Base-by-base conservation (phyloP, 225 moss, liverwort and hornwort species). In the Takakia lepidozioides region DNA sequence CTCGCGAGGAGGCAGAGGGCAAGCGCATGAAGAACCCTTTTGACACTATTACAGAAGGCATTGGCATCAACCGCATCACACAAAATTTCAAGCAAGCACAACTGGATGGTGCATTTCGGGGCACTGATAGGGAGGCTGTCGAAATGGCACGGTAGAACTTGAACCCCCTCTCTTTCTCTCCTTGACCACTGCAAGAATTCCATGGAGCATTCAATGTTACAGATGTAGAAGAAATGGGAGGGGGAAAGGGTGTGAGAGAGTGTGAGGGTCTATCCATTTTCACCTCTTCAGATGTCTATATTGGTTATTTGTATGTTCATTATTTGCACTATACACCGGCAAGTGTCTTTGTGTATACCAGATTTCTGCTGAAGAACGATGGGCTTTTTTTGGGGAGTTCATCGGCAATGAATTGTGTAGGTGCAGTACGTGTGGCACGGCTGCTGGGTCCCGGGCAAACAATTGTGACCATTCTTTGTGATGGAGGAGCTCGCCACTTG, bases 111-210 rank as follows among this genome's bases (percentile, higher is more conserved):
- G 98, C 98, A 25, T 91, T 91, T 53, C 85, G 83, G 38, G 98
- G 91, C 21, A 85, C 98, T 57, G 98, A 98, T 60, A 83, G 30
- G 59, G 98, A 91, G 64, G 91, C 98, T 53, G 98, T 98, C 16
- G 98, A 98, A 72, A 98, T 98, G 98, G 85, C 98, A 46, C 80
- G 98, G 95, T 95, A 6, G 60, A n/a, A n/a, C n/a, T n/a, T n/a
- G n/a, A n/a, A n/a, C n/a, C n/a, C n/a, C n/a, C n/a, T n/a, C n/a
- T n/a, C n/a, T n/a, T n/a, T n/a, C n/a, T n/a, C n/a, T n/a, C n/a
- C n/a, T n/a, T n/a, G n/a, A n/a, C n/a, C n/a, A n/a, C n/a, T n/a
- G n/a, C n/a, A n/a, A n/a, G n/a, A n/a, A n/a, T n/a, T n/a, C n/a
- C n/a, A n/a, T n/a, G n/a, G n/a, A n/a, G n/a, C n/a, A n/a, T n/a